These are phyloP conservation scores for Mycena epipterygia DNA, from an alignment of 768 basidiomycete species.

Conservation along the genomic window DNA sequence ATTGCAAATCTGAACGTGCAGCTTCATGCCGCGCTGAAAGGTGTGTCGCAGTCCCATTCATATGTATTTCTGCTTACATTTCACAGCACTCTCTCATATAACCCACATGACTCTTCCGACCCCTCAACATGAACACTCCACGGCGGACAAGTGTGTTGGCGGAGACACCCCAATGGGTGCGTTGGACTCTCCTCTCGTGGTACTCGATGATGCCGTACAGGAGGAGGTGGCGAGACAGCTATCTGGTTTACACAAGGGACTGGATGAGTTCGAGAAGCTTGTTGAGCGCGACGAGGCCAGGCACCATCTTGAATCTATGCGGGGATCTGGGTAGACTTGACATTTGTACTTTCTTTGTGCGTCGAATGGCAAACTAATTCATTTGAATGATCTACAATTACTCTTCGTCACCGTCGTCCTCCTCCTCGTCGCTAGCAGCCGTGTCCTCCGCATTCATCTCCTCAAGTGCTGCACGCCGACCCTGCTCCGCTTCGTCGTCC, in stretches of 20 bases:
- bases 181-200: background rate
- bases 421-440: background rate
- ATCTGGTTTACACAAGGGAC: background rate
- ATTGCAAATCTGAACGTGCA: background rate
- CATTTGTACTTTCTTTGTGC: no score
- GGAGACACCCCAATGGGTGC: background rate
- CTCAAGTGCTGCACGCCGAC: background rate
- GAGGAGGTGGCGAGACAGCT: conserved; percentile 1
- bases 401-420: background rate
- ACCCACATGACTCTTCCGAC: background rate
- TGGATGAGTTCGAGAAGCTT: background rate
- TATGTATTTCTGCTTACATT: background rate
- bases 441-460: conserved; percentile 10
- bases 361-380: no score
- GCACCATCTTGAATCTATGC: background rate
- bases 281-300: background rate
- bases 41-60: background rate
- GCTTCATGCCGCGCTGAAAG: background rate
- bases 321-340: no score
- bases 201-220: background rate
- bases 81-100: background rate
- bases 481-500: background rate
- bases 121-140: background rate
- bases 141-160: conserved; percentile 5
- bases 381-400: background rate